Conservation (phyloP, 192 early-diverging fungal genomes). For the Dispira simplex region DNA sequence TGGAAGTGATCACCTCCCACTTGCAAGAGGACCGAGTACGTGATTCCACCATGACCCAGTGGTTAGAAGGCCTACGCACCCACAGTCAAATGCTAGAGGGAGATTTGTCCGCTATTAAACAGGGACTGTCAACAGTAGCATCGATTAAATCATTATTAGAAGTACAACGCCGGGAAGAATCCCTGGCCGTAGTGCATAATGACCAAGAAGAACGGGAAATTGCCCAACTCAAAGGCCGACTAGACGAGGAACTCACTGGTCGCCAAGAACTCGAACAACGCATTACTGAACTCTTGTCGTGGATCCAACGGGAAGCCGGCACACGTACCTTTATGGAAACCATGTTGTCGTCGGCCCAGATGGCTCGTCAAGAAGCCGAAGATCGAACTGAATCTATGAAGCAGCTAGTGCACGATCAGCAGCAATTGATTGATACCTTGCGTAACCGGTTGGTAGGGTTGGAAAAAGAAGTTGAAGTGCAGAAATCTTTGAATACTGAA, state of each 20-base stretch:
- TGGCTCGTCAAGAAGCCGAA: slow-evolving; percentile 5
- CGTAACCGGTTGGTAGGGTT: neutral
- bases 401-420: slow-evolving; percentile 9
- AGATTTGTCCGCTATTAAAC: slow-evolving; percentile 3
- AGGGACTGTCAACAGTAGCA: neutral
- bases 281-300: slow-evolving; percentile 1
- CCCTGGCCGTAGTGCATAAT: neutral
- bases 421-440: slow-evolving; percentile 5
- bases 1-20: neutral
- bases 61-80: neutral
- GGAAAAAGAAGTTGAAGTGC: slow-evolving; percentile 8
- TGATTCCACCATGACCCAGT: slow-evolving; percentile 2
- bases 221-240: neutral
- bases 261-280: slow-evolving; percentile 9
- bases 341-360: slow-evolving; percentile 3
- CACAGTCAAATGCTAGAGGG: slow-evolving; percentile 1
- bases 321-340: slow-evolving; percentile 10
- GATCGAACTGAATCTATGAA: neutral
- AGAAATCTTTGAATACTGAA: neutral
- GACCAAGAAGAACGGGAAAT: slow-evolving; percentile 2
- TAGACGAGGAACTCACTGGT: neutral
- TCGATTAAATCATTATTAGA: neutral
- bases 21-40: slow-evolving; percentile 2
- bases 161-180: neutral
- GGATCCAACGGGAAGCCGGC: slow-evolving; percentile 6